Base-by-base conservation (phyloP, 495 filamentous ascomycete species). In the Neurospora sp. region DNA sequence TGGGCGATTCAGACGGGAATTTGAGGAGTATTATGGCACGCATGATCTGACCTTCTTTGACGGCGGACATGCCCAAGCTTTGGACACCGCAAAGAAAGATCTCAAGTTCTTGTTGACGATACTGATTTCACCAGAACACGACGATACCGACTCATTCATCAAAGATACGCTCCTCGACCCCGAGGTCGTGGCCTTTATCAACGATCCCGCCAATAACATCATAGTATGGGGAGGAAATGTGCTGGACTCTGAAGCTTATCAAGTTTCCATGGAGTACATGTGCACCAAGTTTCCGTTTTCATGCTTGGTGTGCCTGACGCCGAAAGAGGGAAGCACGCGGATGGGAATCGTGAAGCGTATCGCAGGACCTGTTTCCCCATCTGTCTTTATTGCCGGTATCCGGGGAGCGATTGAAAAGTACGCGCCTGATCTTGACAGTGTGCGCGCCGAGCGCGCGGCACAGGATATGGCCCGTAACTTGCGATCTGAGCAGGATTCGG, bases 141-240 rank as follows among this genome's bases (percentile, higher is more conserved):
- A 98, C 76, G 93, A 97, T 76, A 98, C 93, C 4, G 86, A 87
- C 31, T 84, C 88, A n/a, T 99, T 94, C 84, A 90, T 96, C 70
- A 87, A 87, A 12, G 89, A 95, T 48, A 98, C 94, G 0, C 87
- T 99, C 0, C 85, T 96, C 9, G 87, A 91, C 12, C 88, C 88
- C 20, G 91, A 95, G 69, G 88, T 97, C 4, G 84, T 90, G 20
- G 79, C 84, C 35, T 97, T 92, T 73, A 77, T 98, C 78, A 91
- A 88, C 71, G 86, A 93, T 73, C 86, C 89, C 4, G 82, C 84
- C 42, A 92, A 94, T 78, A 91, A 92, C 75, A 87, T 98, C 48
- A 84, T 98, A 4, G 79, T 98, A 4, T 99, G 96, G 96, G 93
- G 89, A 23, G 96, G 96, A 23, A 96, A 91, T 74, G 91, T 98